phyloP scores from a whole-genome alignment of 2,329 filamentous ascomycete genomes.

The Aspergillus pseudoviridinutans region DNA sequence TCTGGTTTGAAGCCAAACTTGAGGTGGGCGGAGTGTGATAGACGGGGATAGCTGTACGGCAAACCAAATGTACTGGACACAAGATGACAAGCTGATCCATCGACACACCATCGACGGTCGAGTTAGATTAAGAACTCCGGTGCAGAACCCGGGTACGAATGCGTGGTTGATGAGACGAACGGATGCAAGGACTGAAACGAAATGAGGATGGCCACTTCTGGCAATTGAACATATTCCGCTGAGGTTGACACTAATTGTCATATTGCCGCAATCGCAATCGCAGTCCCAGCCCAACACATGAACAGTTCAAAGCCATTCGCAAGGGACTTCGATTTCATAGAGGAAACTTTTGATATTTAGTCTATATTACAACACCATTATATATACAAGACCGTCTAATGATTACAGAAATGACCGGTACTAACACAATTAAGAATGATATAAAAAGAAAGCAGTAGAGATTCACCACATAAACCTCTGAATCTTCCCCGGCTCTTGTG shows the following conservation, averaged over 20 bases:
- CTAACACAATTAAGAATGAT: conserved; percentile 29
- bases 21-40: background rate
- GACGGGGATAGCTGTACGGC: background rate
- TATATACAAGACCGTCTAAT: background rate
- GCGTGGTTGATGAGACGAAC: background rate
- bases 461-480: conserved; percentile 67
- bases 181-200: background rate
- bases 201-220: background rate
- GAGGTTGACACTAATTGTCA: background rate
- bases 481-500: conserved; percentile 36
- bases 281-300: background rate
- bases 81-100: background rate
- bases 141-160: background rate
- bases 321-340: background rate
- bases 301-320: background rate
- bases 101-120: background rate
- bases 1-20: background rate
- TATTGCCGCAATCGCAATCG: background rate
- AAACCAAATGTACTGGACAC: background rate
- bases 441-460: conserved; percentile 55
- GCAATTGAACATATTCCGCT: background rate
- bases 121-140: background rate
- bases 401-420: no score
- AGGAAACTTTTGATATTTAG: background rate
- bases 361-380: background rate